A percentile compares a stretch with the other conserved stretches of the same genome.
phyloP scores from a whole-genome alignment of 805 yeast genomes.

The Ogataea glucozyma region DNA sequence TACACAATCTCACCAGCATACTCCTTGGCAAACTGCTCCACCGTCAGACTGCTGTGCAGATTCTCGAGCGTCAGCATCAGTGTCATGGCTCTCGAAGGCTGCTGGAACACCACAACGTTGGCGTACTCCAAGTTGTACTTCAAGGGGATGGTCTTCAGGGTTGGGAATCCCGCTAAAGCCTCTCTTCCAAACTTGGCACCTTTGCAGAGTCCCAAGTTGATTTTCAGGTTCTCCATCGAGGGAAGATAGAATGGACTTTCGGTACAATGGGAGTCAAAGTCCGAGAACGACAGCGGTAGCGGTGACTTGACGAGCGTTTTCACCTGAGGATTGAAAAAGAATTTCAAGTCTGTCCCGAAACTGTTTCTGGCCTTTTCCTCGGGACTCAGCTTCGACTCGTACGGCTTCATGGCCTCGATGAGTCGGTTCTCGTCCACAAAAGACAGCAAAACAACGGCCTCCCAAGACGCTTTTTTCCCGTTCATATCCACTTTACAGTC shows the following conservation, averaged over 20 bases:
- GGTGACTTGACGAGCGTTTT: constrained; percentile 72
- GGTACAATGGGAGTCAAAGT: constrained; percentile 76
- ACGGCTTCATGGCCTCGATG: constrained; percentile 68
- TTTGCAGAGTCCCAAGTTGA: constrained; percentile 57
- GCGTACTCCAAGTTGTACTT: constrained; percentile 53
- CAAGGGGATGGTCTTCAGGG: constrained; percentile 70
- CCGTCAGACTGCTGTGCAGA: constrained; percentile 52
- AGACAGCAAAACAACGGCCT: constrained; percentile 89
- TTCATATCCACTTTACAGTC: constrained; percentile 87
- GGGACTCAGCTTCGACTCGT: constrained; percentile 58
- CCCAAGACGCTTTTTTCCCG: constrained; percentile 97
- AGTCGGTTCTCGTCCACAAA: constrained; percentile 86
- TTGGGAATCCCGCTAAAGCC: constrained; percentile 87
- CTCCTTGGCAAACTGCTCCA: constrained; percentile 65
- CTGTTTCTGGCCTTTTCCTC: constrained; percentile 76
- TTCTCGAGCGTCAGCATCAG: constrained; percentile 65
- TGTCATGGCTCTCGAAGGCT: constrained; percentile 81
- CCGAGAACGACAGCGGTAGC: constrained; percentile 71
- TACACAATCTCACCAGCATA: constrained; percentile 64
- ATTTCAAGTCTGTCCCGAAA: constrained; percentile 69
- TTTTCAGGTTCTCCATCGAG: constrained; percentile 39
- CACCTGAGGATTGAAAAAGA: constrained; percentile 74
- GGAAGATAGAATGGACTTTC: constrained; percentile 61
- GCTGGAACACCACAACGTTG: constrained; percentile 77
- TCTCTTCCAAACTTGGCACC: constrained; percentile 72